Conservation (phyloP, 345 rosid species). For the Excoecaria agallocha region DNA sequence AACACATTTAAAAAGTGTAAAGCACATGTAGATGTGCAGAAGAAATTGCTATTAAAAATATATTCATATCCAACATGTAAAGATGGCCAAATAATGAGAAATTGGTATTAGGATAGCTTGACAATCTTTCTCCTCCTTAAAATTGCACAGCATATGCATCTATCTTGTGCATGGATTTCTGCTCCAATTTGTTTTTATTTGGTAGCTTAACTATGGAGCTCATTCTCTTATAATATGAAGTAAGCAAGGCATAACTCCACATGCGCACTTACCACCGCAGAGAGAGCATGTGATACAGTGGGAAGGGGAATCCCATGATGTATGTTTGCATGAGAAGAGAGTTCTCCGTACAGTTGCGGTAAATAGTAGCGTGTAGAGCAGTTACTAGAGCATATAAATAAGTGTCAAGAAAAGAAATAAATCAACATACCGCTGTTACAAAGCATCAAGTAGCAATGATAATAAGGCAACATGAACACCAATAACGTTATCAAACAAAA, state of each 20-base stretch:
- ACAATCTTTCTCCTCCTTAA: too few relatives aligned
- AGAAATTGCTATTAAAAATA: too few relatives aligned
- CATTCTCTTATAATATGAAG: neutral
- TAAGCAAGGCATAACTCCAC: neutral
- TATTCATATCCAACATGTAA: too few relatives aligned
- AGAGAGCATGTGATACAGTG: too few relatives aligned
- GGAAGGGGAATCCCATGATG: neutral
- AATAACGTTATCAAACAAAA: conserved; percentile 84
- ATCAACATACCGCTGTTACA: conserved; percentile 66
- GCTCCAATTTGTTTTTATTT: too few relatives aligned
- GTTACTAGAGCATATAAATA: neutral
- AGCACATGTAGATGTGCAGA: neutral
- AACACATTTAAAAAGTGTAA: neutral
- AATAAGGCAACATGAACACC: conserved; percentile 92
- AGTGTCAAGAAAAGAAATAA: conserved; percentile 12
- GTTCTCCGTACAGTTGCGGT: neutral
- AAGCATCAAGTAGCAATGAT: conserved; percentile 97
- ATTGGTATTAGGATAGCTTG: too few relatives aligned
- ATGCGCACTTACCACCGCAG: too few relatives aligned
- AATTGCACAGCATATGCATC: too few relatives aligned
- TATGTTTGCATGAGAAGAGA: neutral
- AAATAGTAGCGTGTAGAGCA: neutral
- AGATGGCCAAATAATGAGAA: too few relatives aligned
- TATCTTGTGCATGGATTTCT: too few relatives aligned
- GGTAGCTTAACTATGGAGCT: neutral